These are phyloP conservation scores for Pestalotiopsis sp. DNA, from an alignment of 2,329 filamentous ascomycete genomes.

Conservation along the genomic window DNA sequence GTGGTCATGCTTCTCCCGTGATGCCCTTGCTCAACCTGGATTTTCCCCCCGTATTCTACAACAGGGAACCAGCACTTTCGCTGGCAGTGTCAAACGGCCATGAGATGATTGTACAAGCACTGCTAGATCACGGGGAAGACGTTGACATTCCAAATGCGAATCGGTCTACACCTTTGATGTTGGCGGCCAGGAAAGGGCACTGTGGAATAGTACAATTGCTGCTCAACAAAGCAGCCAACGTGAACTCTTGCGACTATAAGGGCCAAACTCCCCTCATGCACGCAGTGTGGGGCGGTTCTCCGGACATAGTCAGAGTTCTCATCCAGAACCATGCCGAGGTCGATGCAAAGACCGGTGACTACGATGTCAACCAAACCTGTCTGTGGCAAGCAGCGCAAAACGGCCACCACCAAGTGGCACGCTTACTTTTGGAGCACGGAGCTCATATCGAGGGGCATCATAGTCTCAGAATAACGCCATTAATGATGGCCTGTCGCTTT, in stretches of 20 bases:
- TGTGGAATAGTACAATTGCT: background rate
- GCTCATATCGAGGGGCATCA: background rate
- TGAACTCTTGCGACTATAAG: background rate
- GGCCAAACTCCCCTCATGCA: background rate
- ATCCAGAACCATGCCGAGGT: background rate
- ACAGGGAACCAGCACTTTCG: background rate
- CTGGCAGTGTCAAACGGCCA: background rate
- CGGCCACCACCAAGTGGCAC: background rate
- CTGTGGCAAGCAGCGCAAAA: background rate
- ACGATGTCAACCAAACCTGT: too few species aligned
- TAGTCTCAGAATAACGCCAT: background rate
- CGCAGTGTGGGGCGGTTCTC: background rate
- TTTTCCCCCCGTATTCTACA: rapidly evolving
- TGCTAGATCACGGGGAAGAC: background rate
- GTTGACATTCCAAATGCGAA: background rate
- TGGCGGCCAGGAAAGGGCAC: background rate
- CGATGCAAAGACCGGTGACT: background rate
- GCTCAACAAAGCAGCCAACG: background rate
- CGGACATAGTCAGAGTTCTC: background rate
- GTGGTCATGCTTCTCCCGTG: background rate
- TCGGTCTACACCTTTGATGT: background rate
- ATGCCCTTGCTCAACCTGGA: background rate
- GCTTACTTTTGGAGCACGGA: background rate
- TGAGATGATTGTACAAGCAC: background rate
- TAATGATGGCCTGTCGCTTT: background rate